Percentiles rank a stretch among this genome's conserved stretches.
These are phyloP conservation scores for Aspergillus bombycis DNA, from an alignment of 2,329 filamentous ascomycete species.

Conservation along the genomic window DNA sequence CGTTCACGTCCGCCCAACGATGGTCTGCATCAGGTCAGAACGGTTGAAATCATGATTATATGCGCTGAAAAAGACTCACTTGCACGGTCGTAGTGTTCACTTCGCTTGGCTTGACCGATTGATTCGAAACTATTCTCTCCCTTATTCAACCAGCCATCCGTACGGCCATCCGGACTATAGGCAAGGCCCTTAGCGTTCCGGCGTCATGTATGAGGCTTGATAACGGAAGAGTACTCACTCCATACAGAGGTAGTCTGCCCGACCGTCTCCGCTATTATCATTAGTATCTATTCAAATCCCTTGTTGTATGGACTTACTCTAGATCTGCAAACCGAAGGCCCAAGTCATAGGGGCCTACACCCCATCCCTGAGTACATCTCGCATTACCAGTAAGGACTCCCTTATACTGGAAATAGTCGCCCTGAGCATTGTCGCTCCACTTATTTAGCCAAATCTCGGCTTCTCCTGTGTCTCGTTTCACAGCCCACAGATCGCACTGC, in stretches of 20 bases:
- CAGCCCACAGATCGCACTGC: not conserved
- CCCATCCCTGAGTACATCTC: not conserved
- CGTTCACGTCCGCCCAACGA: not conserved
- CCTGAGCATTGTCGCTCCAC: not conserved
- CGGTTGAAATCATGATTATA: not conserved
- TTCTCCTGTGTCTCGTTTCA: not conserved
- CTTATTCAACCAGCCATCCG: not conserved
- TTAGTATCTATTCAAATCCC: not conserved
- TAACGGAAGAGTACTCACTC: not conserved
- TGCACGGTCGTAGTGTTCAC: not conserved
- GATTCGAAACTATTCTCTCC: not conserved
- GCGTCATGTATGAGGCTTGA: not conserved
- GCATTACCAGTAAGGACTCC: not conserved
- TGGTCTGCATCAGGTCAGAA: not conserved
- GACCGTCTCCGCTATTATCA: not conserved
- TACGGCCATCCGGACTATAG: not conserved
- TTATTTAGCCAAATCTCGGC: slow-evolving; percentile 1
- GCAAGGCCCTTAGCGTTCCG: not conserved
- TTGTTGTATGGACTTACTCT: not conserved
- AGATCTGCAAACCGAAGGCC: not conserved
- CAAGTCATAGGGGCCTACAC: not conserved
- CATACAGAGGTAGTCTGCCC: not conserved
- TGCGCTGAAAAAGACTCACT: not conserved
- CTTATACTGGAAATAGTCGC: not conserved
- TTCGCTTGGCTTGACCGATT: not conserved